These are phyloP conservation scores for Coniferiporia sulphurascens DNA, from an alignment of 1,284 basidiomycete genomes.

Conservation along the genomic window DNA sequence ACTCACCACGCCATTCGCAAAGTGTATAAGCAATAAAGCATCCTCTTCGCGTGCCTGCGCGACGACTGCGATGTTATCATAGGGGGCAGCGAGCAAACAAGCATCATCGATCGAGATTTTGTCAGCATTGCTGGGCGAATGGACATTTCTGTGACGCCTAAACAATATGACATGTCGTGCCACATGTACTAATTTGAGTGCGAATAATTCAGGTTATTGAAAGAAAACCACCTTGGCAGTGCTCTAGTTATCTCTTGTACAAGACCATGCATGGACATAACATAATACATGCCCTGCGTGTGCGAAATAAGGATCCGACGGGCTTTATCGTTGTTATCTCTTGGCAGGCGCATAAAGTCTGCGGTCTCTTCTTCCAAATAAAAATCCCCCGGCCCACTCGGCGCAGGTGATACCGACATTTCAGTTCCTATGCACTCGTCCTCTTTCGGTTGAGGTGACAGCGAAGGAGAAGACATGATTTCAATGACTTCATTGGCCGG, in stretches of 20 bases:
- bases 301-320: slow-evolving; percentile 32
- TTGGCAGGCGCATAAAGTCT: neutral
- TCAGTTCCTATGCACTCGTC: neutral
- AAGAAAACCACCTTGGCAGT: slow-evolving; percentile 18
- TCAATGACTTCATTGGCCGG: neutral
- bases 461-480: neutral
- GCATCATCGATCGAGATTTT: slow-evolving; percentile 37
- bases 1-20: slow-evolving; percentile 25
- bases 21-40: slow-evolving; percentile 30
- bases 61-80: slow-evolving; percentile 29
- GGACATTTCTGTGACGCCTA: slow-evolving; percentile 10
- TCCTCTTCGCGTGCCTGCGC: slow-evolving; percentile 35
- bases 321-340: slow-evolving; percentile 33
- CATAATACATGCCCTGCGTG: slow-evolving; percentile 21
- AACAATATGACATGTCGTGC: neutral
- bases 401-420: neutral
- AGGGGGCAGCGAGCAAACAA: slow-evolving; percentile 32
- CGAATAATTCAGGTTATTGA: slow-evolving; percentile 18
- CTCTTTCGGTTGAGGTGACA: neutral
- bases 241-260: slow-evolving; percentile 29
- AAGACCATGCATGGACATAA: slow-evolving; percentile 35
- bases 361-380: neutral
- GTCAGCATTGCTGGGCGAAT: neutral
- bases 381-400: neutral
- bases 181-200: neutral